These are phyloP conservation scores for Scopulariopsis brevicaulis DNA, from an alignment of 2,329 filamentous ascomycete genomes.

Conservation along the genomic window DNA sequence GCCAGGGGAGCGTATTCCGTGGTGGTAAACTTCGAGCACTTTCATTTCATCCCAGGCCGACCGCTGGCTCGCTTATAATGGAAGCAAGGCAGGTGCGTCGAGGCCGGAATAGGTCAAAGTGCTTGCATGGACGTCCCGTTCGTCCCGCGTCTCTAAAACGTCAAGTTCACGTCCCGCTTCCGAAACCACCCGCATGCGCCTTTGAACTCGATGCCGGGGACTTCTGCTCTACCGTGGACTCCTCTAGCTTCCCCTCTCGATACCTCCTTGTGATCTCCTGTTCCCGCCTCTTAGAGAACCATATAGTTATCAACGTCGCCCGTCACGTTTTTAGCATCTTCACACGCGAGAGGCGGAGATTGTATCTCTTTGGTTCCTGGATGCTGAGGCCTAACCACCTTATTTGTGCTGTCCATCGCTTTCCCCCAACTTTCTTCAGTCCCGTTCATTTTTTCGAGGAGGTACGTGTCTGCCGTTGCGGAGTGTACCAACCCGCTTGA, in stretches of 20 bases:
- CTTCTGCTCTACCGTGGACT: neutral
- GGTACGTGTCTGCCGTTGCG: too few relatives aligned
- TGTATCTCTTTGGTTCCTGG: too few relatives aligned
- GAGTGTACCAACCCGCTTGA: too few relatives aligned
- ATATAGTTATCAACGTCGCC: too few relatives aligned
- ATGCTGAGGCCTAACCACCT: too few relatives aligned
- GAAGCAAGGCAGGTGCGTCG: neutral
- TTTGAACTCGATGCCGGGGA: neutral
- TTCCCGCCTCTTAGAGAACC: too few relatives aligned
- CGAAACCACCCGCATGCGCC: neutral
- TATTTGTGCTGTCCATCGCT: too few relatives aligned
- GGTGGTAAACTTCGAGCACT: neutral
- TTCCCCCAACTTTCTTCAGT: too few relatives aligned
- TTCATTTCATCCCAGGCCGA: neutral
- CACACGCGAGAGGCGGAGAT: too few relatives aligned
- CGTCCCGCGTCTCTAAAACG: neutral
- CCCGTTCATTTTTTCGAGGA: too few relatives aligned
- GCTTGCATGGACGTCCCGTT: constrained; percentile 1
- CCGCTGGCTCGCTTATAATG: neutral
- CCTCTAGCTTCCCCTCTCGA: neutral
- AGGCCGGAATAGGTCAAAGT: constrained; percentile 1
- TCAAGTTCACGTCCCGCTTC: neutral
- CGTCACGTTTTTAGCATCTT: too few relatives aligned
- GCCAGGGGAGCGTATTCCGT: neutral
- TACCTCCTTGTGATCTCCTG: neutral